Evolutionary conservation across 2,329 filamentous ascomycete genomes (phyloP).

Genomic region (Corniculantispora saksenae): DNA sequence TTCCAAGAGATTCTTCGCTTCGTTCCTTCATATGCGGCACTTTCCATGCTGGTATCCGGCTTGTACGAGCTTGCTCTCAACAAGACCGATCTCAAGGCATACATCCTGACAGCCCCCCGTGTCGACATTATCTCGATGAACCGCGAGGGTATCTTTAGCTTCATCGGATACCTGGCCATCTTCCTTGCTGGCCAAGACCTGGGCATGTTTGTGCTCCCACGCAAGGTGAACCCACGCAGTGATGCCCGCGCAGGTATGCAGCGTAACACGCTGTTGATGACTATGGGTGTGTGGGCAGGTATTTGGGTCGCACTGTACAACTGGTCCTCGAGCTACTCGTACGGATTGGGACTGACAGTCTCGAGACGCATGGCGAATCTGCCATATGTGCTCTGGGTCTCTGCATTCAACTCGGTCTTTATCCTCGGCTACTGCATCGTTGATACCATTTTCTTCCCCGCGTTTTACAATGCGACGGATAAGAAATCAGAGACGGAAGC

Average conservation of each 20-base stretch:
- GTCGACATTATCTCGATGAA: constrained; percentile 83
- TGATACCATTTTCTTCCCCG: constrained; percentile 77
- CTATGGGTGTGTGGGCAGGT: constrained; percentile 63
- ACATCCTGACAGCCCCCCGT: constrained; percentile 79
- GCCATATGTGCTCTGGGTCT: constrained; percentile 89
- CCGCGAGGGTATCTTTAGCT: constrained; percentile 92
- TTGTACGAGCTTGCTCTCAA: constrained; percentile 77
- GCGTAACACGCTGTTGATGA: constrained; percentile 60
- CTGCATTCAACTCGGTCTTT: constrained; percentile 87
- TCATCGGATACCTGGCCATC: constrained; percentile 89
- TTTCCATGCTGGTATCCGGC: constrained; percentile 69
- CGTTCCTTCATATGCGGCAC: constrained; percentile 73
- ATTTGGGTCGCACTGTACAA: constrained; percentile 73
- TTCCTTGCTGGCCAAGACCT: constrained; percentile 87
- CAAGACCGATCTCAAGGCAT: constrained; percentile 75
- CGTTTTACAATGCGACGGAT: constrained; percentile 61
- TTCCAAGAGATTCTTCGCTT: constrained; percentile 72
- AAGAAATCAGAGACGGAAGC: constrained; percentile 62
- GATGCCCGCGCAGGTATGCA: constrained; percentile 46
- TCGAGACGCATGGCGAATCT: constrained; percentile 90
- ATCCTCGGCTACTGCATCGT: constrained; percentile 75
- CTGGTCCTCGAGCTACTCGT: constrained; percentile 65
- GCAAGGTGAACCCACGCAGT: constrained; percentile 48
- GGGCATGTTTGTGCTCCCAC: constrained; percentile 76
- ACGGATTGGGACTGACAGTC: constrained; percentile 73